phyloP scores from a whole-genome alignment of 371 early-diverging fungal species.

The Actinomortierella ambigua region DNA sequence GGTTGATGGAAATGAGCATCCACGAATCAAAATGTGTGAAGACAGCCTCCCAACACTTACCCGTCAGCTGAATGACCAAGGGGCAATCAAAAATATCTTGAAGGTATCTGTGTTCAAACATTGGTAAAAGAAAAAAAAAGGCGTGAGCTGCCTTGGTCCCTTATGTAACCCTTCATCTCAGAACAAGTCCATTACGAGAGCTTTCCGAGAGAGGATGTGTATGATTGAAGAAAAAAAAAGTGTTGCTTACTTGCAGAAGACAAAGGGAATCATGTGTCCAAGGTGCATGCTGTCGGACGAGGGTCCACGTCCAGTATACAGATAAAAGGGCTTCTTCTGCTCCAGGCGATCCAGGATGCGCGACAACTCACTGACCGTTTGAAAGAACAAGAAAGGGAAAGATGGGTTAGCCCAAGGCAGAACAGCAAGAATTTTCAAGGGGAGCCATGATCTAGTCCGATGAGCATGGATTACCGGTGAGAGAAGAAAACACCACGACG shows the following conservation, averaged over 20 bases:
- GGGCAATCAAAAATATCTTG: slow-evolving; percentile 98
- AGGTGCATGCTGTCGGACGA: slow-evolving; percentile 97
- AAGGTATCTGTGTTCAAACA: slow-evolving; percentile 71
- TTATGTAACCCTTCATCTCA: too few species aligned
- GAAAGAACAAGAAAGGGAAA: not conserved
- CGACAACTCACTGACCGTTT: slow-evolving; percentile 81
- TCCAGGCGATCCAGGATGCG: slow-evolving; percentile 90
- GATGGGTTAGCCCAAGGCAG: not conserved
- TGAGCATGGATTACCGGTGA: slow-evolving; percentile 73
- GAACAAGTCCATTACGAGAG: too few species aligned
- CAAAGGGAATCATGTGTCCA: slow-evolving; percentile 99
- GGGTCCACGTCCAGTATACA: slow-evolving; percentile 99
- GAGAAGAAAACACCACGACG: slow-evolving; percentile 97
- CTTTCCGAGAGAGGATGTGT: not conserved
- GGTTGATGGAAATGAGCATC: too few species aligned
- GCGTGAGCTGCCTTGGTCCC: not conserved
- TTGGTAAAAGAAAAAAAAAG: slow-evolving; percentile 3
- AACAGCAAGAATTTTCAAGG: not conserved
- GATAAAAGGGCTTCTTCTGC: slow-evolving; percentile 95
- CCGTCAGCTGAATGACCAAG: slow-evolving; percentile 98
- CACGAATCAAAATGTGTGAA: not conserved
- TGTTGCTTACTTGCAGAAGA: slow-evolving; percentile 91
- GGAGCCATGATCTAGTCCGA: not conserved
- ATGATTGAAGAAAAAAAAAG: not conserved
- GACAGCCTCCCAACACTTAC: slow-evolving; percentile 22